Base-by-base conservation (phyloP, 495 filamentous ascomycete genomes). In the Xylaria curta region DNA sequence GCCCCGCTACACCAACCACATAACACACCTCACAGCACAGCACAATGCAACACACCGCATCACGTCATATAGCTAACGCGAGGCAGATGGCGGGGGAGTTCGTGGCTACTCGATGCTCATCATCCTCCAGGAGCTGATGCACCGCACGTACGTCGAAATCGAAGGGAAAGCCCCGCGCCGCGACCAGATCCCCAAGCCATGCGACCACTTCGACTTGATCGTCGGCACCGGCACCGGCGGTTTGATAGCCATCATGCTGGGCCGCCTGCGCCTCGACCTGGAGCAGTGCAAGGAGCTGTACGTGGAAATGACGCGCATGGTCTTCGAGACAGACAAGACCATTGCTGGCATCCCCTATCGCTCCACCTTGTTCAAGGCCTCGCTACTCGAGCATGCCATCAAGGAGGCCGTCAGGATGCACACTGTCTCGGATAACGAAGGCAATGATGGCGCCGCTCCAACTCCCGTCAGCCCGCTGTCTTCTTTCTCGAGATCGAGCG, bases 241-340 rank as follows among this genome's bases (percentile, higher is more conserved):
- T 3, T 83, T 99, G 67, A 97, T 99, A 72, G 97, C 96, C 24
- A 87, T 99, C 72, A 98, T 99, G 97, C 87, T 99, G 28, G 96
- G 96, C 12, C 89, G 96, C 51, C 83, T 99, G 75, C 91, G 96
- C 58, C 87, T 99, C 75, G 94, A 98, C 76, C 82, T 98, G 36
- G 95, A 98, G 79, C 96, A 94, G 2, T 98, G 95, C 87, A 98
- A 97, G 82, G 91, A 97, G 72, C 90, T 98, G 13, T 99, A 98
- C 76, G 93, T 97, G 70, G 91, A 93, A 68, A 92, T 99, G 87
- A 99, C 96, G 49, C 90, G 91, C 74, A 90, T 90, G 77, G 97
- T 98, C 0, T 99, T 99, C 73, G 94, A 97, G 81, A 98, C 96
- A 12, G 97, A 99, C 82, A 99, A 99, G 83, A 98, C 95, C 8